These are phyloP conservation scores for Hygrophoropsis aurantiaca DNA, from an alignment of 768 basidiomycete species.

Conservation along the genomic window DNA sequence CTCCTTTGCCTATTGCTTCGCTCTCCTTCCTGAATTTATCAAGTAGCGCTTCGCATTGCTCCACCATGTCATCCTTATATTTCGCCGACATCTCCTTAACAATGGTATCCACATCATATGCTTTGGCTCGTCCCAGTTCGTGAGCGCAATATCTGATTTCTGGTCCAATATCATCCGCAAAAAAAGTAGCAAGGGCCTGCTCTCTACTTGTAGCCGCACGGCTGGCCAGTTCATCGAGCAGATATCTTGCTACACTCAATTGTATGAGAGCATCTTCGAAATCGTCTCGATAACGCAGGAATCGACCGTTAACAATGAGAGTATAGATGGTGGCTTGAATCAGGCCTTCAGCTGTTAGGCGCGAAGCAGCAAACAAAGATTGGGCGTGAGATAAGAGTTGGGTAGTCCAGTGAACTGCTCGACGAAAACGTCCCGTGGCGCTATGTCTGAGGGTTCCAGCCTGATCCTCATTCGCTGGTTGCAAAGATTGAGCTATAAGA, in stretches of 20 bases:
- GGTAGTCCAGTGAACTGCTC: conserved; percentile 76
- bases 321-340: conserved; percentile 78
- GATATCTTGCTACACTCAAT: conserved; percentile 71
- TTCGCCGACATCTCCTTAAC: conserved; percentile 59
- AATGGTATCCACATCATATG: conserved; percentile 81
- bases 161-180: conserved; percentile 85
- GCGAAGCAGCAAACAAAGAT: conserved; percentile 50
- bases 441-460: conserved; percentile 65
- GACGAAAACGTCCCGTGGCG: conserved; percentile 78
- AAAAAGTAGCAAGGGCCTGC: conserved; percentile 82
- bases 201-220: conserved; percentile 73
- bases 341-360: conserved; percentile 56
- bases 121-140: conserved; percentile 72
- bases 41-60: conserved; percentile 57
- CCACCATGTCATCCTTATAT: conserved; percentile 61
- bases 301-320: conserved; percentile 79
- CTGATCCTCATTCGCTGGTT: conserved; percentile 49
- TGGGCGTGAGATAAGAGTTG: conserved; percentile 76
- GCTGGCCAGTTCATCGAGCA: conserved; percentile 68
- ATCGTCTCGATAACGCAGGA: conserved; percentile 73
- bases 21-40: conserved; percentile 48
- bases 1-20: conserved; percentile 31
- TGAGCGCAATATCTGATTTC: conserved; percentile 93
- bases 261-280: conserved; percentile 76
- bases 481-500: conserved; percentile 51